A percentile compares a stretch with the other conserved stretches of the same genome.
Conservation (phyloP, 2,329 filamentous ascomycete species). For the Exserohilum turcica region DNA sequence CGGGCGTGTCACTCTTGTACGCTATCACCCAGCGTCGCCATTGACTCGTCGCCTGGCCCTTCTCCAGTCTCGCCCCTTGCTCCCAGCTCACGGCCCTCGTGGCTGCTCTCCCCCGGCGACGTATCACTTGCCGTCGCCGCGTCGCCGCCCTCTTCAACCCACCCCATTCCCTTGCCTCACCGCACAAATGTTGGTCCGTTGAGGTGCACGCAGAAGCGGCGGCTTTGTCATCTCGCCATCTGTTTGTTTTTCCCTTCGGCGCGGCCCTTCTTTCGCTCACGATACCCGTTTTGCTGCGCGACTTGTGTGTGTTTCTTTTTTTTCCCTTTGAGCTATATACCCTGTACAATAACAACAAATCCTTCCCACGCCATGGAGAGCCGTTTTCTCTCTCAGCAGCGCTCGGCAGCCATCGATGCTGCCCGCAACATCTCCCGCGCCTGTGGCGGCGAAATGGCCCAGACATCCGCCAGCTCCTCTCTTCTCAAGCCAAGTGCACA, state of each 20-base stretch:
- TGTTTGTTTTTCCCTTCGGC: constrained; percentile 9
- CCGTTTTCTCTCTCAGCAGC: constrained; percentile 27
- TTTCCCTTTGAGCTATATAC: constrained; percentile 33
- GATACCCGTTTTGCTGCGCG: constrained; percentile 15
- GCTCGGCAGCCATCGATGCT: constrained; percentile 25
- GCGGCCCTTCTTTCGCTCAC: constrained; percentile 12
- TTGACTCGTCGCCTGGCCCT: constrained; percentile 25
- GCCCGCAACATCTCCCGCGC: constrained; percentile 20
- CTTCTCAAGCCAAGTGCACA: constrained; percentile 47
- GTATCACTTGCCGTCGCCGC: constrained; percentile 36
- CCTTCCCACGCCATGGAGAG: constrained; percentile 34
- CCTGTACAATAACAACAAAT: constrained; percentile 35
- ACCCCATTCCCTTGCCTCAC: constrained; percentile 31
- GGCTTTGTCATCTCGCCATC: constrained; percentile 10
- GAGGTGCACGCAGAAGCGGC: constrained; percentile 20
- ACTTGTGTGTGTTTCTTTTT: neutral
- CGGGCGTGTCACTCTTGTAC: constrained; percentile 41
- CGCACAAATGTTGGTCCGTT: constrained; percentile 37
- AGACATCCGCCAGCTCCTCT: constrained; percentile 32
- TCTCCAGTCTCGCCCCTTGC: constrained; percentile 14
- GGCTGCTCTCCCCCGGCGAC: constrained; percentile 21
- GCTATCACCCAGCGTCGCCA: constrained; percentile 43
- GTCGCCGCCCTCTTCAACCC: constrained; percentile 24
- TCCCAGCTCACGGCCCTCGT: constrained; percentile 17
- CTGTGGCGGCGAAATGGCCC: constrained; percentile 17